A percentile compares a stretch with the other conserved stretches of the same genome.
Conservation (phyloP, 371 early-diverging fungal species). For the Mortierella sp. region DNA sequence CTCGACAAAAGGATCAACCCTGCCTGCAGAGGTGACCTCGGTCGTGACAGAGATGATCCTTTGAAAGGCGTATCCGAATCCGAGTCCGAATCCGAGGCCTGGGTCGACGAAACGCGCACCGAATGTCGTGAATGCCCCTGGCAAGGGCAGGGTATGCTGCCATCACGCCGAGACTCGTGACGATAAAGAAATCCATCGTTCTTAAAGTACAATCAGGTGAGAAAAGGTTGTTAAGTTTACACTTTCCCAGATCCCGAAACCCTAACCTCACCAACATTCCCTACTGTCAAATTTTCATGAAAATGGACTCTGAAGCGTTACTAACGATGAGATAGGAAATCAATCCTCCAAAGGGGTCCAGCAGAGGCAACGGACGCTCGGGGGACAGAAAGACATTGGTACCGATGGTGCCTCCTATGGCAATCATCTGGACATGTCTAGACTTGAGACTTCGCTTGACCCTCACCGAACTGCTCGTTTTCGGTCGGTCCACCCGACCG, state of each 20-base stretch:
- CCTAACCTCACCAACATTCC: not conserved
- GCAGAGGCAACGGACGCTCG: constrained; percentile 80
- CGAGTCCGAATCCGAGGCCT: constrained; percentile 85
- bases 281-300: not conserved
- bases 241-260: not conserved
- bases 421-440: constrained; percentile 53
- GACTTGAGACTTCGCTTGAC: constrained; percentile 53
- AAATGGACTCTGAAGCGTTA: constrained; percentile 18
- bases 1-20: constrained; percentile 68
- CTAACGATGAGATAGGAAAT: constrained; percentile 83
- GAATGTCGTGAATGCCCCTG: constrained; percentile 89
- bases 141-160: constrained; percentile 83
- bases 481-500: not conserved
- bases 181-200: constrained; percentile 86
- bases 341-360: constrained; percentile 85
- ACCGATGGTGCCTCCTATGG: constrained; percentile 59
- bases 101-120: constrained; percentile 89
- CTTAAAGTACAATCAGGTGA: constrained; percentile 10
- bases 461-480: constrained; percentile 42
- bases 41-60: constrained; percentile 88
- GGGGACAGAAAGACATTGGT: constrained; percentile 91
- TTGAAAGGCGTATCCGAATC: constrained; percentile 84
- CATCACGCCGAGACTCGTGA: constrained; percentile 91
- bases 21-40: constrained; percentile 79
- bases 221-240: not conserved